phyloP scores from a whole-genome alignment of 2,329 filamentous ascomycete species.

The Diatrype stigma region DNA sequence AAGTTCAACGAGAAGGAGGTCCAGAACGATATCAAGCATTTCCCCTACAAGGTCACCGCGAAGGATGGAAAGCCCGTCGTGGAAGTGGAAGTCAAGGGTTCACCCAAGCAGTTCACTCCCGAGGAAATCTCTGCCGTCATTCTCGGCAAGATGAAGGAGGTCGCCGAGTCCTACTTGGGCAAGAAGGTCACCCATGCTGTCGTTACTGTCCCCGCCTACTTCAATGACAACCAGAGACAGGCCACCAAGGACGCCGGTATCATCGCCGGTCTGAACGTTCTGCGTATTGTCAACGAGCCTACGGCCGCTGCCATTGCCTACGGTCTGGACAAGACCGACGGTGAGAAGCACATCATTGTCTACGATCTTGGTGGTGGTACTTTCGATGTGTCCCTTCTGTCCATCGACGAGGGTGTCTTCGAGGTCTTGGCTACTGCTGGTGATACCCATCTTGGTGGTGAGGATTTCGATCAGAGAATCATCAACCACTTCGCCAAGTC shows the following conservation, averaged over 20 bases:
- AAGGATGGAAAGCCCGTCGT: slow-evolving; percentile 88
- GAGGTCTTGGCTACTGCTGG: slow-evolving; percentile 91
- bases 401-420: slow-evolving; percentile 87
- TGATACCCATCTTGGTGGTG: slow-evolving; percentile 96
- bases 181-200: slow-evolving; percentile 84
- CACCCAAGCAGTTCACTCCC: slow-evolving; percentile 70
- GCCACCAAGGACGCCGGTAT: slow-evolving; percentile 92
- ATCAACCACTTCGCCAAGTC: slow-evolving; percentile 95
- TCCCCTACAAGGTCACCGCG: slow-evolving; percentile 90
- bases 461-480: slow-evolving; percentile 97
- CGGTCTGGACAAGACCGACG: slow-evolving; percentile 81
- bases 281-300: slow-evolving; percentile 95
- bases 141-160: slow-evolving; percentile 80
- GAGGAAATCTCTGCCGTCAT: slow-evolving; percentile 81
- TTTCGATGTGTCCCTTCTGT: slow-evolving; percentile 90
- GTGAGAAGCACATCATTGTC: slow-evolving; percentile 84
- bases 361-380: slow-evolving; percentile 94
- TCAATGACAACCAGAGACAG: slow-evolving; percentile 97
- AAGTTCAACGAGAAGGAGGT: slow-evolving; percentile 82
- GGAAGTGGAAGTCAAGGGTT: slow-evolving; percentile 63
- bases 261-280: slow-evolving; percentile 90
- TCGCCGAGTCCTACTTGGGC: slow-evolving; percentile 73
- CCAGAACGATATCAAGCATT: slow-evolving; percentile 94
- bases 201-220: slow-evolving; percentile 94
- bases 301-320: slow-evolving; percentile 94